Conservation (phyloP, 495 filamentous ascomycete species). For the Penicillium atrosanguineum region DNA sequence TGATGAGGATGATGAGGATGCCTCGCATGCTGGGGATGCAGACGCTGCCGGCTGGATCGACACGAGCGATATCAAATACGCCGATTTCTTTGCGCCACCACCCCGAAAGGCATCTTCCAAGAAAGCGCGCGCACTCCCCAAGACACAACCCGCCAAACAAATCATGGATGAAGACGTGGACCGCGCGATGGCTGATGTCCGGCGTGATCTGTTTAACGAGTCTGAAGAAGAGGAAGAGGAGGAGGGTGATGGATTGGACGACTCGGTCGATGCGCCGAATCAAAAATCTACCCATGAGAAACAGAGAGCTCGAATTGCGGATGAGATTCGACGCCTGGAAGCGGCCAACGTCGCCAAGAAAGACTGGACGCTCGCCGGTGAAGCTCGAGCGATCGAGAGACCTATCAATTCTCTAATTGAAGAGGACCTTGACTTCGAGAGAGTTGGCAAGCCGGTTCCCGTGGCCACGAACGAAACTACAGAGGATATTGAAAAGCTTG, state of each 20-base stretch:
- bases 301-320: conserved; percentile 75
- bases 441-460: conserved; percentile 91
- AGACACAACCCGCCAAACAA: conserved; percentile 45
- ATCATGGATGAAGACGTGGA: conserved; percentile 64
- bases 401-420: conserved; percentile 91
- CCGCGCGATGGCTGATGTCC: conserved; percentile 85
- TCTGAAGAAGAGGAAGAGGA: conserved; percentile 42
- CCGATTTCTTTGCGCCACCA: conserved; percentile 87
- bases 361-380: conserved; percentile 86
- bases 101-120: conserved; percentile 63
- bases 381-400: conserved; percentile 77
- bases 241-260: conserved; percentile 39
- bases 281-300: conserved; percentile 80
- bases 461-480: conserved; percentile 92
- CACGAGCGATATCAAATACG: conserved; percentile 82
- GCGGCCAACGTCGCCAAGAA: conserved; percentile 86
- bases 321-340: conserved; percentile 89
- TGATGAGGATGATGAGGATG: conserved; percentile 8
- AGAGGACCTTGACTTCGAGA: conserved; percentile 93
- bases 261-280: conserved; percentile 48
- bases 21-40: conserved; percentile 5
- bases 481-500: conserved; percentile 88
- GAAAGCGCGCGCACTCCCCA: conserved; percentile 43
- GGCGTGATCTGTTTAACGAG: conserved; percentile 86
- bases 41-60: conserved; percentile 57